These are phyloP conservation scores for Chlamydomonas sphaeroides DNA, from an alignment of 139 green algal species.

Conservation along the genomic window DNA sequence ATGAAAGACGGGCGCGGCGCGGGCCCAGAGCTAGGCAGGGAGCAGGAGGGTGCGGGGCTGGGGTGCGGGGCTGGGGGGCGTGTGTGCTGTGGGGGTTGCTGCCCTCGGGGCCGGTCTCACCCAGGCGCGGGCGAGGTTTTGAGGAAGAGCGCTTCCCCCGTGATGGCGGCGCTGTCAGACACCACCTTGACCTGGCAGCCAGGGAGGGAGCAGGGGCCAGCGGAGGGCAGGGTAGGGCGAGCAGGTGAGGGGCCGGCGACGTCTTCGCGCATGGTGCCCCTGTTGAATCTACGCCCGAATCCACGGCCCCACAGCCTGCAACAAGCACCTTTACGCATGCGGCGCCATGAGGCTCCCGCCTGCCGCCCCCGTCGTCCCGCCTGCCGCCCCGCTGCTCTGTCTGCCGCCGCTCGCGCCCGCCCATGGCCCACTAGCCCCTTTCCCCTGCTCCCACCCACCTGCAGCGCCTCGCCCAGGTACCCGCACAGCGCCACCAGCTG, in stretches of 20 bases:
- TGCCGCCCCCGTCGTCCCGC: not conserved
- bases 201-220: not conserved
- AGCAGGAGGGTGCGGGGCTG: no score
- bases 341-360: not conserved
- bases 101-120: not conserved
- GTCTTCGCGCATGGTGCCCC: no score
- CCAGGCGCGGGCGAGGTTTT: not conserved
- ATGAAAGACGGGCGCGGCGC: no score
- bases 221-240: no score
- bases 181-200: conserved; percentile 29
- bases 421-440: no score
- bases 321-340: not conserved
- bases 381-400: not conserved
- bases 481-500: conserved; percentile 10
- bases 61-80: no score
- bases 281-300: no score
- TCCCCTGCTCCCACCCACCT: not conserved
- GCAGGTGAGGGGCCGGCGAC: no score
- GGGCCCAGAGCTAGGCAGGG: no score
- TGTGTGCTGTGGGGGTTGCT: no score
- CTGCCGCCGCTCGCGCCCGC: no score
- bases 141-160: conserved; percentile 12
- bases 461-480: conserved; percentile 15
- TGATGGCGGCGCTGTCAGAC: not conserved
- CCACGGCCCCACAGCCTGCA: not conserved